These are phyloP conservation scores for Suillus weaverae DNA, from an alignment of 768 basidiomycete genomes.

Conservation along the genomic window DNA sequence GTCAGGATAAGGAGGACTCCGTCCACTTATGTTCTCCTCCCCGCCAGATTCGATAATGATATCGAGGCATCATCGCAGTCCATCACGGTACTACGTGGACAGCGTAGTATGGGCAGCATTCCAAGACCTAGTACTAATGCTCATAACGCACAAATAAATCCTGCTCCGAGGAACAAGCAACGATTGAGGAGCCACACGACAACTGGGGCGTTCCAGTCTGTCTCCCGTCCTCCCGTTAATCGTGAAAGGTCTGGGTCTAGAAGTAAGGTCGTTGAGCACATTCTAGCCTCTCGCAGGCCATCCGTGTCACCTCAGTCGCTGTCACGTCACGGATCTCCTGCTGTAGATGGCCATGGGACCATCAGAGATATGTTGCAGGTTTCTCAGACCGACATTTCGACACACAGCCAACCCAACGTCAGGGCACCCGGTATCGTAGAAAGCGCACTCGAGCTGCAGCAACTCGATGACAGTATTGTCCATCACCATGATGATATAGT, in stretches of 20 bases:
- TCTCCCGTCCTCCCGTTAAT: neutral
- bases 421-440: constrained; percentile 42
- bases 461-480: constrained; percentile 13
- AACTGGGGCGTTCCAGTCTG: constrained; percentile 6
- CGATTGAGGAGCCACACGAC: constrained; percentile 6
- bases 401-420: constrained; percentile 30
- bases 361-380: constrained; percentile 34
- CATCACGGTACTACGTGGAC: constrained; percentile 4
- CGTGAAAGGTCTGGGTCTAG: constrained; percentile 8
- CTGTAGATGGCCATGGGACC: neutral
- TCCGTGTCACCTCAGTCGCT: neutral
- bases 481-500: constrained; percentile 79
- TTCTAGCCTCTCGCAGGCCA: constrained; percentile 6
- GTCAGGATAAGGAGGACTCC: constrained; percentile 40
- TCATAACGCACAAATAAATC: neutral
- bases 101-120: constrained; percentile 1
- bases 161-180: neutral
- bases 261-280: constrained; percentile 14
- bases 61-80: neutral
- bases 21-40: neutral
- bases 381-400: constrained; percentile 40
- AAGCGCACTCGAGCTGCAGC: constrained; percentile 44
- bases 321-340: neutral
- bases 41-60: neutral
- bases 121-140: neutral